phyloP scores from a whole-genome alignment of 2,329 filamentous ascomycete genomes.

The Hypoxylon sp. region DNA sequence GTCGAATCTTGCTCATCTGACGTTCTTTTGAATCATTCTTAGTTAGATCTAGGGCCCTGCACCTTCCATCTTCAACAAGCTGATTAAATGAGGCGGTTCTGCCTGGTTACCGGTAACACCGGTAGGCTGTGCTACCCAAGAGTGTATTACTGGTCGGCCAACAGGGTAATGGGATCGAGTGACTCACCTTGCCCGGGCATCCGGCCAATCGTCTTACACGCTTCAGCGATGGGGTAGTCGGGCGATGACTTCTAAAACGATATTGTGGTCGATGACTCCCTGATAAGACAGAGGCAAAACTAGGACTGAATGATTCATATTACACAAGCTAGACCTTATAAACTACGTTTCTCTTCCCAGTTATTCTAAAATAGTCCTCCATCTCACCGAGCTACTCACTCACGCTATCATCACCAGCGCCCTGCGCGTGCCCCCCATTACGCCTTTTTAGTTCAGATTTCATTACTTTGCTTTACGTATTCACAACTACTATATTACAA shows the following conservation, averaged over 20 bases:
- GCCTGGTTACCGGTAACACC: not conserved
- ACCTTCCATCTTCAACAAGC: not conserved
- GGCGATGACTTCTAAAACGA: slow-evolving; percentile 26
- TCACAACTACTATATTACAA: slow-evolving; percentile 14
- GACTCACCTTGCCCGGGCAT: slow-evolving; percentile 34
- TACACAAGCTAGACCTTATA: slow-evolving; percentile 31
- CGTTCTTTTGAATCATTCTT: slow-evolving; percentile 7
- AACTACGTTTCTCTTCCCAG: slow-evolving; percentile 24
- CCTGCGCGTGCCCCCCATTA: slow-evolving; percentile 38
- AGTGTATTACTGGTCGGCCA: slow-evolving; percentile 33
- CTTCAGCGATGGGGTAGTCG: slow-evolving; percentile 13
- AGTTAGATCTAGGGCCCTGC: slow-evolving; percentile 25
- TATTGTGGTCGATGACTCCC: slow-evolving; percentile 35
- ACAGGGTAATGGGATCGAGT: slow-evolving; percentile 32
- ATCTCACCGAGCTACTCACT: slow-evolving; percentile 29
- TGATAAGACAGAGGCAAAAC: slow-evolving; percentile 5
- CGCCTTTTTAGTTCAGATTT: slow-evolving; percentile 30
- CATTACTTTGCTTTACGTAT: slow-evolving; percentile 31
- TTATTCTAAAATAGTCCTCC: slow-evolving; percentile 26
- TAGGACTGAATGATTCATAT: slow-evolving; percentile 34
- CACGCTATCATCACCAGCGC: slow-evolving; percentile 30
- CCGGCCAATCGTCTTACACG: slow-evolving; percentile 47
- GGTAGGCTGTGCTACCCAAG: slow-evolving; percentile 35
- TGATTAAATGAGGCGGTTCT: slow-evolving; percentile 21
- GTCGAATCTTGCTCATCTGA: slow-evolving; percentile 33